Conservation (phyloP, 2,329 filamentous ascomycete species). For the Celoporthe dispersa region DNA sequence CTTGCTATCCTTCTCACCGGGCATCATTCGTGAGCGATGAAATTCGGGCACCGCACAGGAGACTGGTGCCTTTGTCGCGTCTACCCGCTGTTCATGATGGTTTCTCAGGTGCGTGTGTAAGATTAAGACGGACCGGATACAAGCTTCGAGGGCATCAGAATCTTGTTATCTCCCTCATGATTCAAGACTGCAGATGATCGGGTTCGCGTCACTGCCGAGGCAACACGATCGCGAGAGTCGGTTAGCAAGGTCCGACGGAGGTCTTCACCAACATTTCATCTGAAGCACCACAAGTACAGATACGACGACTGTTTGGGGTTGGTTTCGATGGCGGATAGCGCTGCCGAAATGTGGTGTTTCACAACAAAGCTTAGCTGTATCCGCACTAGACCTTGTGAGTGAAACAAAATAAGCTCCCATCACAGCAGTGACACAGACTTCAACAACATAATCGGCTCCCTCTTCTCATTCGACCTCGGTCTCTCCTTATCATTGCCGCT, state of each 20-base stretch:
- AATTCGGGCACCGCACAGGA: neutral
- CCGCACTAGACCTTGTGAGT: neutral
- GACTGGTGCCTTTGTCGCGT: neutral
- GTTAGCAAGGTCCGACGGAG: neutral
- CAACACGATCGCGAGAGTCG: neutral
- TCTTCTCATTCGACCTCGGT: neutral
- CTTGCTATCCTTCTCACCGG: neutral
- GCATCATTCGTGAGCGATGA: neutral
- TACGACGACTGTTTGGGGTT: neutral
- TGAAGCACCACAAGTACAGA: neutral
- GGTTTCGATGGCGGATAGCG: slow-evolving; percentile 1
- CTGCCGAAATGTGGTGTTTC: neutral
- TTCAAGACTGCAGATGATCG: neutral
- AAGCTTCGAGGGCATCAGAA: neutral
- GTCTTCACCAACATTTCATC: neutral
- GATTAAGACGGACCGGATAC: neutral
- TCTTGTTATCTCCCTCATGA: neutral
- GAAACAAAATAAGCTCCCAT: neutral
- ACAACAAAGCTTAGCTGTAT: slow-evolving; percentile 1
- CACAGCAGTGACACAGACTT: neutral
- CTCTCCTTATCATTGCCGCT: neutral
- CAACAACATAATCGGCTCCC: neutral
- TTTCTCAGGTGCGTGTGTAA: neutral
- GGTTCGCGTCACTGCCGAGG: neutral
- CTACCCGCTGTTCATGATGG: neutral